These are phyloP conservation scores for Ananas comosus DNA, from an alignment of 176 grass and related monocot genomes.

Conservation along the genomic window DNA sequence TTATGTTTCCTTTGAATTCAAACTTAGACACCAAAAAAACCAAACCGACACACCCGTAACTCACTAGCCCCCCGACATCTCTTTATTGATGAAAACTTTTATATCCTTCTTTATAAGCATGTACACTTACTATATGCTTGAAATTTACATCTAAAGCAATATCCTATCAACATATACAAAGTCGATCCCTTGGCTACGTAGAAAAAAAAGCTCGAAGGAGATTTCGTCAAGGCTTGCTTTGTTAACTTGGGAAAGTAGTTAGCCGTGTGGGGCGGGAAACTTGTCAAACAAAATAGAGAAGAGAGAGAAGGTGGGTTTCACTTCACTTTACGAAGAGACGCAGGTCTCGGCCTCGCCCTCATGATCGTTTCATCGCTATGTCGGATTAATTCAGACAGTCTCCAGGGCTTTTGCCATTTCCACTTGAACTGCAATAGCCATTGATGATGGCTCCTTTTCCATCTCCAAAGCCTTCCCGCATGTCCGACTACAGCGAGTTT, in stretches of 20 bases:
- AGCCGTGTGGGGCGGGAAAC: constrained; percentile 43
- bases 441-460: constrained; percentile 98
- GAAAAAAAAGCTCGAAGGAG: constrained; percentile 46
- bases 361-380: constrained; percentile 78
- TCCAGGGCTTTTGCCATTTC: constrained; percentile 99
- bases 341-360: constrained; percentile 54
- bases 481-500: constrained; percentile 58
- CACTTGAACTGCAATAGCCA: constrained; percentile 98
- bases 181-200: constrained; percentile 52
- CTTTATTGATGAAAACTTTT: background rate
- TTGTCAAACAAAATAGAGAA: constrained; percentile 29
- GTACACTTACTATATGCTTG: constrained; percentile 46
- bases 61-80: constrained; percentile 6
- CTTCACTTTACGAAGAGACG: constrained; percentile 24
- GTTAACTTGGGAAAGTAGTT: constrained; percentile 46
- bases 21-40: constrained; percentile 15
- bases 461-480: constrained; percentile 95
- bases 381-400: constrained; percentile 78
- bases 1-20: constrained; percentile 16
- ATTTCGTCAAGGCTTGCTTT: constrained; percentile 33
- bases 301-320: constrained; percentile 17
- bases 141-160: constrained; percentile 76
- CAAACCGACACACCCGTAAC: constrained; percentile 15
- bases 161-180: constrained; percentile 65
- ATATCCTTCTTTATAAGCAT: constrained; percentile 45